phyloP scores from a whole-genome alignment of 306 rosid species.

The Cercis canadensis region DNA sequence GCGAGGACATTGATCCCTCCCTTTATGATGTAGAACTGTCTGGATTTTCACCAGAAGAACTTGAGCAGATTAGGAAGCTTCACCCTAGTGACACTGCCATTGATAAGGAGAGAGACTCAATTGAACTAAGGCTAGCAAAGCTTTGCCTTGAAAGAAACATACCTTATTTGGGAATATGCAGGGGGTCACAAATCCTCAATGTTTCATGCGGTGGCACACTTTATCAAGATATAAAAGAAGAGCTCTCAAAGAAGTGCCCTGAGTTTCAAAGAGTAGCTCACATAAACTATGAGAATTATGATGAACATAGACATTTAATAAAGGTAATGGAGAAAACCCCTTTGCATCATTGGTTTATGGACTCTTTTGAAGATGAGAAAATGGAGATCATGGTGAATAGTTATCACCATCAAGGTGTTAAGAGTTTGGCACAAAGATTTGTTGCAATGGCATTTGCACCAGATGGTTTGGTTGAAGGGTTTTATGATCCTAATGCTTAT shows the following conservation, averaged over 20 bases:
- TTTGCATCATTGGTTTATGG: constrained; percentile 52
- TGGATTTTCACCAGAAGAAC: constrained; percentile 57
- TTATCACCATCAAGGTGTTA: constrained; percentile 59
- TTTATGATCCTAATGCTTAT: constrained; percentile 46
- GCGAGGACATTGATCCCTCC: constrained; percentile 86
- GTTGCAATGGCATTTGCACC: constrained; percentile 50
- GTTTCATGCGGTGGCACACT: constrained; percentile 83
- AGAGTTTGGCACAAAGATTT: constrained; percentile 42
- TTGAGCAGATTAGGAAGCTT: constrained; percentile 59
- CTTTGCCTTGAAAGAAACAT: constrained; percentile 74
- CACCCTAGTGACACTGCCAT: constrained; percentile 72
- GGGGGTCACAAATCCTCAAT: constrained; percentile 76
- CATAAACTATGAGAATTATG: constrained; percentile 65
- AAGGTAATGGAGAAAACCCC: constrained; percentile 33
- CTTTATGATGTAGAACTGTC: constrained; percentile 54
- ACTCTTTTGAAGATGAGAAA: constrained; percentile 37
- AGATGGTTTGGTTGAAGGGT: constrained; percentile 56
- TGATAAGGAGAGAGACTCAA: constrained; percentile 75
- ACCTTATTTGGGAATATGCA: constrained; percentile 78
- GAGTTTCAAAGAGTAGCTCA: constrained; percentile 51
- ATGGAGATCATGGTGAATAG: constrained; percentile 58
- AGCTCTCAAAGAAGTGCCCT: constrained; percentile 38
- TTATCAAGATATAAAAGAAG: constrained; percentile 69
- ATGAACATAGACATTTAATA: constrained; percentile 46
- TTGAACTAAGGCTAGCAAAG: constrained; percentile 70